Evolutionary conservation across 306 rosid species (phyloP), one percentile per base, ranked within the genome.

Genomic region (Cicer bijugum): DNA sequence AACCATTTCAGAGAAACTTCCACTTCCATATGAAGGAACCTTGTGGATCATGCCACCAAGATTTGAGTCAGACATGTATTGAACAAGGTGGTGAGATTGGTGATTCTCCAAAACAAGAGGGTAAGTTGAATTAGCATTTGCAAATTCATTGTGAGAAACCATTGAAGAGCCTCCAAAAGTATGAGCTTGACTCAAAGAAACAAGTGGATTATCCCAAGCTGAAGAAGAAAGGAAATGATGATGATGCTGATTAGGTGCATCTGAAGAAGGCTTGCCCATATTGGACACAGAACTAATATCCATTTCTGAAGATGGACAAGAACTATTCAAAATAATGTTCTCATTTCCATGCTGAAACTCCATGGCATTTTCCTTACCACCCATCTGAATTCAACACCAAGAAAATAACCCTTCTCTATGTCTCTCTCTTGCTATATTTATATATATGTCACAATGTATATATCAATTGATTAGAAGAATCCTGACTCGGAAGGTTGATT

Each of bases 151-250:
- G 14, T 85, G 92, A 72, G 97, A 81, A 83, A 84, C 85, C 85
- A 86, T 78, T 38, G 95, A 82, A 69, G 96, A 88, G 48, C 88
- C 85, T 69, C 91, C 96, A 82, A 89, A 88, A 84, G 82, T 83
- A 68, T 88, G 94, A 84, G 80, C 84, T 48, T 88, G 96, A 71
- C 84, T 82, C 82, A 90, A 80, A 7, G 96, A 86, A 83, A 84
- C 88, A 78, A 91, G 84, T 48, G 97, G 95, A 86, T 59, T 59
- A 33, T 95, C 97, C 99, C 99, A 95, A 78, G 85, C 80, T 69
- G 97, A 86, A 81, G 97, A 82, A 78, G 81, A 84, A 69, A 85
- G 87, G 80, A 89, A 91, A 71, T 85, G 88, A 66, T 86, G 85
- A 75, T 37, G 51, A 44, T 59, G 28, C 20, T 15, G 83, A 12